Evolutionary conservation across 257 asterid species (phyloP).

Genomic region (Pogostemon cablin): DNA sequence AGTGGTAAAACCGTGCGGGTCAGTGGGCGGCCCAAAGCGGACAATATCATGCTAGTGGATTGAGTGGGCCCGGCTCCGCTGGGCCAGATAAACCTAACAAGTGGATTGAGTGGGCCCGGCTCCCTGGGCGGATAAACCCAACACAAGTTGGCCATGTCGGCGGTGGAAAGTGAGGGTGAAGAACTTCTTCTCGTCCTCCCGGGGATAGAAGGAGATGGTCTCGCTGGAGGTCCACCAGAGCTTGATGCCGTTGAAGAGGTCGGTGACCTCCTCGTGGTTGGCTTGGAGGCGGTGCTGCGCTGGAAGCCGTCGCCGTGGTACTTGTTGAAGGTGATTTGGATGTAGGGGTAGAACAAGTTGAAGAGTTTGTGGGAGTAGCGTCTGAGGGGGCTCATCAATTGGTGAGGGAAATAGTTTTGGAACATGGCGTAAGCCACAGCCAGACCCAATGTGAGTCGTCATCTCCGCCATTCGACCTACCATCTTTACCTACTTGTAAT

Average conservation of each 20-base stretch:
- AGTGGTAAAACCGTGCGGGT: no score
- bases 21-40: no score
- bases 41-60: no score
- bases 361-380: conserved; percentile 28
- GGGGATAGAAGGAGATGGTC: conserved; percentile 40
- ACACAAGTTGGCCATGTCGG: no score
- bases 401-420: conserved; percentile 50
- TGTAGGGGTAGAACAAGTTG: conserved; percentile 41
- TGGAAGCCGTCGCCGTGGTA: conserved; percentile 41
- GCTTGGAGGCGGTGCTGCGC: conserved; percentile 52
- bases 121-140: no score
- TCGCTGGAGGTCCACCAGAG: conserved; percentile 56
- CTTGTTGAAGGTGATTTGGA: conserved; percentile 45
- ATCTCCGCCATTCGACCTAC: conserved; percentile 23
- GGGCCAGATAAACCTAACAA: no score
- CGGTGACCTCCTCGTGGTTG: conserved; percentile 60
- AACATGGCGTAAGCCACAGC: conserved; percentile 47
- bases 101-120: no score
- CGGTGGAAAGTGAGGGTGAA: conserved; percentile 60
- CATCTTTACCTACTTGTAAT: not conserved
- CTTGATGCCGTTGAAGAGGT: conserved; percentile 45
- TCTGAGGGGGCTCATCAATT: conserved; percentile 32
- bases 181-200: conserved; percentile 43
- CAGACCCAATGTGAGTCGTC: conserved; percentile 27
- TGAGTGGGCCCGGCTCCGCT: no score